Percentiles rank a stretch among this genome's conserved stretches.
Evolutionary conservation across 208 protist genomes (phyloP).

Genomic region (Trichomonas gallinae): DNA sequence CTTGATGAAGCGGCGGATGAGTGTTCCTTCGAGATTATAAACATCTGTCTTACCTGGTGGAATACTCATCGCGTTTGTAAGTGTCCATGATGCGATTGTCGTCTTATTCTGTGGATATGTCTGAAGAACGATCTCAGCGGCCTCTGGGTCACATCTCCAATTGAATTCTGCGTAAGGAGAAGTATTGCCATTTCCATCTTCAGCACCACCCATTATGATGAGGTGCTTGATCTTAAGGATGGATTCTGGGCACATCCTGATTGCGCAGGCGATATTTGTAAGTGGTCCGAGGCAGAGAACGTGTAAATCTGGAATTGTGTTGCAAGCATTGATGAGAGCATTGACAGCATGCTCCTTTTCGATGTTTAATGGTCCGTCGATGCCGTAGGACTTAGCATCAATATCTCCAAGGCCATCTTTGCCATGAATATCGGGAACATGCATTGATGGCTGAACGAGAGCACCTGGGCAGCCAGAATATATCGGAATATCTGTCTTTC

Average conservation of each 20-base stretch:
- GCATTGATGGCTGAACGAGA: neutral
- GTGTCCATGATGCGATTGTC: neutral
- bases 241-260: neutral
- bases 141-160: neutral
- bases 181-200: neutral
- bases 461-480: neutral
- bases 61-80: neutral
- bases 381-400: neutral
- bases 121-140: neutral
- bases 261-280: neutral
- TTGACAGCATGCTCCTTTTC: neutral
- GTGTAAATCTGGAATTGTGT: neutral
- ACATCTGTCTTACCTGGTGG: neutral
- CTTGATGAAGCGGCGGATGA: neutral
- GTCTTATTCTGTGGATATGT: neutral
- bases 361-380: neutral
- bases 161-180: neutral
- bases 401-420: neutral
- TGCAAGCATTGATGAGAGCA: neutral
- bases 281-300: neutral
- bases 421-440: slow-evolving; percentile 3
- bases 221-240: neutral
- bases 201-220: neutral
- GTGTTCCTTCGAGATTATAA: neutral
- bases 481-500: neutral